phyloP scores from a whole-genome alignment of 306 rosid species.

The Ormosia emarginata region DNA sequence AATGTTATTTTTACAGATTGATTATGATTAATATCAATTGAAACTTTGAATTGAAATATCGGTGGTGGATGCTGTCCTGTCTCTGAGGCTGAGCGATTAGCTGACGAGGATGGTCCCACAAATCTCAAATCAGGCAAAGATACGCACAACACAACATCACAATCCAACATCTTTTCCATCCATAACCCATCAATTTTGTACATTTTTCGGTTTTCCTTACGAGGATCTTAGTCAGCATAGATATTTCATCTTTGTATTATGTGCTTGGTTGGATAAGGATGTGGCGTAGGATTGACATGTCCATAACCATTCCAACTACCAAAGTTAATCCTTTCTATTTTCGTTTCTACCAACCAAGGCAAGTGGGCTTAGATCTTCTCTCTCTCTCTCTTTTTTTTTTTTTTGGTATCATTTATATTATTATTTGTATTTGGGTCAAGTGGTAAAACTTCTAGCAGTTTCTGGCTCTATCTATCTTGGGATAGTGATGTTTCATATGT shows the following conservation, averaged over 20 bases:
- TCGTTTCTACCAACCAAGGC: too few relatives aligned
- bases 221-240: constrained; percentile 45
- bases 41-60: not conserved
- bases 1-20: too few relatives aligned
- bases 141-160: not conserved
- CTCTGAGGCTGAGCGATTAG: not conserved
- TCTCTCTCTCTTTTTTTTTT: not conserved
- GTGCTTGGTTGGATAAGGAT: constrained; percentile 21
- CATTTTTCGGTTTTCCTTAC: constrained; percentile 26
- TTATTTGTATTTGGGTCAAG: not conserved
- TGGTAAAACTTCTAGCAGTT: not conserved
- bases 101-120: not conserved
- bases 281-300: constrained; percentile 8
- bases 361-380: not conserved
- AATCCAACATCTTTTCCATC: not conserved
- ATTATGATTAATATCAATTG: too few relatives aligned
- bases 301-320: not conserved
- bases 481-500: not conserved
- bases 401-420: not conserved
- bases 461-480: not conserved
- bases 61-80: not conserved
- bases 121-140: not conserved
- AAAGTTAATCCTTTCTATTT: not conserved
- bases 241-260: constrained; percentile 2
- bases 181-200: not conserved